These are phyloP conservation scores for Phyllosticta citriasiana DNA, from an alignment of 2,329 filamentous ascomycete species.

Conservation along the genomic window DNA sequence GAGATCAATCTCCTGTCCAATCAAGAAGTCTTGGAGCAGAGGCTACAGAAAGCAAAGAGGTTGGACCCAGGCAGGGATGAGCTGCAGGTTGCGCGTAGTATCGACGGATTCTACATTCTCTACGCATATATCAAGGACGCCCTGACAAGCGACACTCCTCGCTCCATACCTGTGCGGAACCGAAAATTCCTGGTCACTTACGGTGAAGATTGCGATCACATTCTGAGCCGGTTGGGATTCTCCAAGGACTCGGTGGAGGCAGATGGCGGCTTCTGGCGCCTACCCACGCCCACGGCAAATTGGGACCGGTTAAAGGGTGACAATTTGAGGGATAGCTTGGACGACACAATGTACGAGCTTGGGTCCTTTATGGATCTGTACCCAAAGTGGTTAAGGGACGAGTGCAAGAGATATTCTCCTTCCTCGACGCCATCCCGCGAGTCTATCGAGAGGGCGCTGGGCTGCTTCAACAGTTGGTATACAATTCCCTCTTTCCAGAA, in stretches of 20 bases:
- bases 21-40: constrained; percentile 38
- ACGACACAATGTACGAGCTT: constrained; percentile 52
- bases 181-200: constrained; percentile 56
- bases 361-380: constrained; percentile 39
- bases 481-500: neutral
- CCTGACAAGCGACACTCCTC: constrained; percentile 38
- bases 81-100: constrained; percentile 39
- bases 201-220: constrained; percentile 48
- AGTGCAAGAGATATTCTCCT: constrained; percentile 21
- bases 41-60: constrained; percentile 44
- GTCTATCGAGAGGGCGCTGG: constrained; percentile 30
- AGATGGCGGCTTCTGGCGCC: constrained; percentile 22
- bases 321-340: constrained; percentile 31
- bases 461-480: constrained; percentile 26
- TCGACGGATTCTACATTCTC: constrained; percentile 48
- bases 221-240: constrained; percentile 52
- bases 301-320: constrained; percentile 15
- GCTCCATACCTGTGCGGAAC: constrained; percentile 46
- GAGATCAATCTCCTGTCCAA: constrained; percentile 46
- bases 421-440: constrained; percentile 26
- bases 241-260: constrained; percentile 24
- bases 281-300: constrained; percentile 20
- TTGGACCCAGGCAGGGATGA: constrained; percentile 46
- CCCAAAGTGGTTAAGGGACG: constrained; percentile 20
- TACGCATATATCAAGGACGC: constrained; percentile 52